Evolutionary conservation across 768 basidiomycete genomes (phyloP).

Genomic region (Mycena vitilis): DNA sequence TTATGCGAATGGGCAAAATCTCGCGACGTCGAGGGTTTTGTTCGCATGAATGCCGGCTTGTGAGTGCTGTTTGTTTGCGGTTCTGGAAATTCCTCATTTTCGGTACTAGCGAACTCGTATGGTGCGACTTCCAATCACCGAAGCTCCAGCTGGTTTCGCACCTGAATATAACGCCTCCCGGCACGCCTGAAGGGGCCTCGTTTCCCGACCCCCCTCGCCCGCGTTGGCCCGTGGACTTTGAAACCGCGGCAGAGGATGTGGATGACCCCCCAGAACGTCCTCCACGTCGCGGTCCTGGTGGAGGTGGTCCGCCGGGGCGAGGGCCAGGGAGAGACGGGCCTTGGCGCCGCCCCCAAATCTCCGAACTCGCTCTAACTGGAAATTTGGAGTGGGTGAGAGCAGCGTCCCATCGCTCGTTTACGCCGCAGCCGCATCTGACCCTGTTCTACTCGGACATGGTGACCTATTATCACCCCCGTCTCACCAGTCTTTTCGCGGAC

Average conservation of each 20-base stretch:
- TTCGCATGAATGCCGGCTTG: conserved; percentile 45
- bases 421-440: conserved; percentile 35
- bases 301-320: conserved; percentile 14
- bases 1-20: conserved; percentile 38
- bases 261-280: conserved; percentile 26
- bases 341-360: conserved; percentile 20
- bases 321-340: conserved; percentile 20
- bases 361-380: conserved; percentile 32
- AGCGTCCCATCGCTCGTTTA: conserved; percentile 32
- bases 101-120: conserved; percentile 38
- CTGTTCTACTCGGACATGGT: conserved; percentile 34
- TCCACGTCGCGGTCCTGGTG: conserved; percentile 29
- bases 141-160: conserved; percentile 37
- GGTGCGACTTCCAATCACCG: conserved; percentile 40
- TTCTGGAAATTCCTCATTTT: background rate
- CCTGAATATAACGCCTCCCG: conserved; percentile 42
- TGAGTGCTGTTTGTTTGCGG: conserved; percentile 13
- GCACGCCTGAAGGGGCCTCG: conserved; percentile 31
- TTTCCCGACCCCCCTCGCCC: conserved; percentile 16
- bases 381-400: conserved; percentile 38
- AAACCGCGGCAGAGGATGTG: background rate
- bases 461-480: conserved; percentile 38
- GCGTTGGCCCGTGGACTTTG: conserved; percentile 9
- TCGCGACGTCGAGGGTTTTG: conserved; percentile 40
- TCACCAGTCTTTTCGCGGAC: conserved; percentile 30